Evolutionary conservation across 352 stramenopile species (phyloP), one percentile per base, ranked within the genome.

Genomic region (Phytophthora litchii): DNA sequence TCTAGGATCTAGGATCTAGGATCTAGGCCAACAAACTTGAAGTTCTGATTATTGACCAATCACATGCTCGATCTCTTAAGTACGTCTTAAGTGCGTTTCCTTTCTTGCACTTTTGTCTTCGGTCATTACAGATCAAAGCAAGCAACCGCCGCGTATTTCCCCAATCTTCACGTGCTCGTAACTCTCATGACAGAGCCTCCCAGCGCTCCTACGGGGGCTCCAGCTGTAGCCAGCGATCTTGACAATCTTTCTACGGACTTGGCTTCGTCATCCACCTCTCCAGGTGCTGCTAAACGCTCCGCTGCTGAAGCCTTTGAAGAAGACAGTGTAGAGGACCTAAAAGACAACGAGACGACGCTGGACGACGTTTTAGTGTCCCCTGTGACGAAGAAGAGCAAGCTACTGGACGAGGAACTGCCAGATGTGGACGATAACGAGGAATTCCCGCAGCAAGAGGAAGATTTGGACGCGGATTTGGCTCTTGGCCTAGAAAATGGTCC

Each of bases 331-430:
- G 64, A 68, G 17, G 64, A 74, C 50, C 23, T 71, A 6, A 61
- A 61, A 12, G 66, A 70, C 49, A 58, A 48, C 8, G 29, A 63
- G 19, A 90, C 80, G 60, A 88, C 76, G 38, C 66, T 88, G 54
- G 80, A 90, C 67, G 80, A 90, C 60, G 78, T 90, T 13, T 48
- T 86, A 45, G 67, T 80, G 50, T 78, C 75, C 17, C 74, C 75
- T 8, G n/a, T 69, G 47, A 21, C 52, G 12, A 90, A 90, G 56
- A 82, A 76, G 60, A 70, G 49, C 37, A 79, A 77, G 12, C 27
- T 79, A 25, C 48, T 83, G 31, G 74, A 81, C 45, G 61, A 52
- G 5, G 66, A 80, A 20, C 65, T 84, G 23, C 75, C 73, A 0
- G 78, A 85, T 58, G 71, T 76, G 52, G 74, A 88, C 44, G 78